Evolutionary conservation across 768 basidiomycete species (phyloP), one percentile per base, ranked within the genome.

Genomic region (Boletus barrowsii): DNA sequence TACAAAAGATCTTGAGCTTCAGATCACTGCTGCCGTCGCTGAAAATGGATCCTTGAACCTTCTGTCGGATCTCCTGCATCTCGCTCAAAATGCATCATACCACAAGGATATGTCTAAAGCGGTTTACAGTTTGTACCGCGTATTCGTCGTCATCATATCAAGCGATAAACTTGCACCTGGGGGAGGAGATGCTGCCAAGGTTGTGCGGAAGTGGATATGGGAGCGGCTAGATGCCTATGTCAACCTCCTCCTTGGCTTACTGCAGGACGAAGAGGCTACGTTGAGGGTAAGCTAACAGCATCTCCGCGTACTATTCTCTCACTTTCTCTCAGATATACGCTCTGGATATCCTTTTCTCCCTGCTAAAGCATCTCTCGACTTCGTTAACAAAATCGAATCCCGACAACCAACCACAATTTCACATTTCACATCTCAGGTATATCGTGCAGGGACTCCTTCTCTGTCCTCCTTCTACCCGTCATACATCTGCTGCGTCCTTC

Each of bases 101-200:
- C 73, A 88, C 0, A 77, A 78, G 58, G 77, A 81, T 29, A 79
- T 83, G 14, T 88, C 80, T 52, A 93, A 88, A 66, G 85, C 82
- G 2, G 79, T 93, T 17, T 96, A 93, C 71, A 86, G 92, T 1
- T 68, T 89, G 6, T 94, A 96, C 68, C 75, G 94, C 37, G 76
- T 87, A 13, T 93, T 92, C 65, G 81, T 88, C 10, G 60, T 78
- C 20, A 71, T 90, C 35, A 78, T 93, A 45, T 68, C 76, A 4
- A 76, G 77, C 30, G 81, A 84, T 3, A 82, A 84, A 57, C 72
- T 93, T 14, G 75, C 74, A 35, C 50, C 72, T 33, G 73, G 74
- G 26, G 77, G 76, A 15, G 74, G 81, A 33, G 84, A 83, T 26
- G 80, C 79, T 15, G 79, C 81, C 39, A 76, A 75, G 55, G 67